Conservation (phyloP, 2,329 filamentous ascomycete genomes). For the Fusarium lateritium region DNA sequence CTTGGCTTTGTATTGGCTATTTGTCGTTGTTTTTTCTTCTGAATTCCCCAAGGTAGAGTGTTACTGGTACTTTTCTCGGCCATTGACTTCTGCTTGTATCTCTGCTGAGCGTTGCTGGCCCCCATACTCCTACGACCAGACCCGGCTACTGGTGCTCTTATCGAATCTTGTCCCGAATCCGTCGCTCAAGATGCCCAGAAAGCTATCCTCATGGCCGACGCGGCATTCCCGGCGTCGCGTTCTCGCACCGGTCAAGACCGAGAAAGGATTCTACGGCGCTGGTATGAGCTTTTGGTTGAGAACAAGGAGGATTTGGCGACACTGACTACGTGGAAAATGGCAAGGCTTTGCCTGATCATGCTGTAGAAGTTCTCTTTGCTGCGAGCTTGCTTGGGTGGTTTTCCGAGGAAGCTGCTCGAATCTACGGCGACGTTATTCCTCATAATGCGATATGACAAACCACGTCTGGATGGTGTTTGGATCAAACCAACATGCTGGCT, state of each 20-base stretch:
- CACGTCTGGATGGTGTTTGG: too few species aligned
- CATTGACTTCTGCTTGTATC: too few species aligned
- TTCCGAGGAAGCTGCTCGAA: slow-evolving; percentile 62
- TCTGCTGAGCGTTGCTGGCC: neutral
- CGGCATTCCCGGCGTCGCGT: slow-evolving; percentile 68
- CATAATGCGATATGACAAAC: slow-evolving; percentile 59
- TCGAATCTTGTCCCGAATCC: slow-evolving; percentile 81
- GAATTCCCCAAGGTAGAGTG: slow-evolving; percentile 42
- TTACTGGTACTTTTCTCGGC: slow-evolving; percentile 55
- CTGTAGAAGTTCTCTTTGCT: slow-evolving; percentile 70
- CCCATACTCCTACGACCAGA: slow-evolving; percentile 55
- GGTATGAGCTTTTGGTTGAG: slow-evolving; percentile 75
- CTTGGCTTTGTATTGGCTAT: too few species aligned
- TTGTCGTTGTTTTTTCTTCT: too few species aligned
- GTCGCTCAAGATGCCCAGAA: slow-evolving; percentile 74
- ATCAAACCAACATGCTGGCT: too few species aligned
- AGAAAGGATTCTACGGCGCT: slow-evolving; percentile 71
- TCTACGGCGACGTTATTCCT: slow-evolving; percentile 71
- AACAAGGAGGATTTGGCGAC: slow-evolving; percentile 75
- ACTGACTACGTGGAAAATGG: slow-evolving; percentile 78
- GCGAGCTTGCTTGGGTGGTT: slow-evolving; percentile 74
- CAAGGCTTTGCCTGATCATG: slow-evolving; percentile 73
- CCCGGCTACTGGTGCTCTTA: slow-evolving; percentile 76
- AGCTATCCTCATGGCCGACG: slow-evolving; percentile 77
- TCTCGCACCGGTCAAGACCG: slow-evolving; percentile 72